A percentile compares a stretch with the other conserved stretches of the same genome.
Conservation (phyloP, 2,329 filamentous ascomycete genomes). For the Diaporthe destruens region DNA sequence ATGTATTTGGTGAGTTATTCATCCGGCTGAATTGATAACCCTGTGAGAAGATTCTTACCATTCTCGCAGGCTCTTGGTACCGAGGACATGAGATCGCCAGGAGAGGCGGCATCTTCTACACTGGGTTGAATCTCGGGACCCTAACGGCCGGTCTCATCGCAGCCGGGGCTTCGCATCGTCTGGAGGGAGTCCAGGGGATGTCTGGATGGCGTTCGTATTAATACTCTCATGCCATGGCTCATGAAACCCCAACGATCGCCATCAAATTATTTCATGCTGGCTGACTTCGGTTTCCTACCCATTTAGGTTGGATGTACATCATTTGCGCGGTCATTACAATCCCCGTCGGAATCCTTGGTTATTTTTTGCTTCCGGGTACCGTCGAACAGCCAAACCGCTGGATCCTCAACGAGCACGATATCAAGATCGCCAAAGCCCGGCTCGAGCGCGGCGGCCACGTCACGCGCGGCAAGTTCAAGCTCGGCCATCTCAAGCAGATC, state of each 20-base stretch:
- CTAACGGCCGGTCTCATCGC: constrained; percentile 65
- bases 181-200: constrained; percentile 59
- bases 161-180: constrained; percentile 54
- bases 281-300: too few species aligned
- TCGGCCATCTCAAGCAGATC: constrained; percentile 51
- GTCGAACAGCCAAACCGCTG: constrained; percentile 62
- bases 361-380: constrained; percentile 65
- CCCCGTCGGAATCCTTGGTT: constrained; percentile 63
- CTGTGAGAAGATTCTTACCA: background rate
- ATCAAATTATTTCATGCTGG: too few species aligned
- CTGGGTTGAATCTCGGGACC: constrained; percentile 63
- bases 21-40: background rate
- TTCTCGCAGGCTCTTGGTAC: constrained; percentile 38
- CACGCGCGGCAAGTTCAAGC: constrained; percentile 52
- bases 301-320: constrained; percentile 64
- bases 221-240: too few species aligned
- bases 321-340: constrained; percentile 67
- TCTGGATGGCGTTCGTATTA: constrained; percentile 57
- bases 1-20: constrained; percentile 53
- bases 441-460: constrained; percentile 59
- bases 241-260: too few species aligned
- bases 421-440: constrained; percentile 59
- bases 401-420: constrained; percentile 61
- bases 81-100: constrained; percentile 59
- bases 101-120: constrained; percentile 65